phyloP scores from a whole-genome alignment of 768 basidiomycete genomes.

The Russula sp. region DNA sequence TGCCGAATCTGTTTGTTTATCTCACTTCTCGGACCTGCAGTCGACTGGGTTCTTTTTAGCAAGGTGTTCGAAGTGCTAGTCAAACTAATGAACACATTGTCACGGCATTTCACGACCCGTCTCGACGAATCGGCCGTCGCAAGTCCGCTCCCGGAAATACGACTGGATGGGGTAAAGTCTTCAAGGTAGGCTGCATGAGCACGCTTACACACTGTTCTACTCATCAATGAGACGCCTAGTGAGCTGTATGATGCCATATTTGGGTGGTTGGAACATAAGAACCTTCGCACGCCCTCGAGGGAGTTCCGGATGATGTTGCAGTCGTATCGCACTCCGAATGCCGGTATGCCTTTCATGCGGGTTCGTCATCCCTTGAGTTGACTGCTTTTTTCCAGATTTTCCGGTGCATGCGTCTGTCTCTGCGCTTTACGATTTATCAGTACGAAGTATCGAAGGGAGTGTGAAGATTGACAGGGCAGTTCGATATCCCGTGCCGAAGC shows the following conservation, averaged over 20 bases:
- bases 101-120: slow-evolving; percentile 36
- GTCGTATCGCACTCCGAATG: slow-evolving; percentile 19
- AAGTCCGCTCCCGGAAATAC: slow-evolving; percentile 24
- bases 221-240: slow-evolving; percentile 5
- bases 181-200: slow-evolving; percentile 20
- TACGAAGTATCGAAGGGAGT: slow-evolving; percentile 19
- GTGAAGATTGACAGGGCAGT: slow-evolving; percentile 22
- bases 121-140: slow-evolving; percentile 33
- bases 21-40: slow-evolving; percentile 38
- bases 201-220: not conserved
- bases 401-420: slow-evolving; percentile 24
- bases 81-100: slow-evolving; percentile 42
- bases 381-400: slow-evolving; percentile 18
- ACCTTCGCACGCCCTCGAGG: slow-evolving; percentile 20
- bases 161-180: slow-evolving; percentile 15
- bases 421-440: slow-evolving; percentile 24
- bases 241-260: slow-evolving; percentile 21
- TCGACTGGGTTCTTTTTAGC: slow-evolving; percentile 55
- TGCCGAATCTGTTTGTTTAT: not conserved
- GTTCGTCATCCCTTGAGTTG: not conserved
- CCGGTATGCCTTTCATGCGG: slow-evolving; percentile 8
- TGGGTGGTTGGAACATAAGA: slow-evolving; percentile 25
- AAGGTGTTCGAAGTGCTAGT: slow-evolving; percentile 45
- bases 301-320: slow-evolving; percentile 19
- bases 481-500: slow-evolving; percentile 26